phyloP scores from a whole-genome alignment of 2,329 filamentous ascomycete genomes.

The Dothideomycetidae sp. region DNA sequence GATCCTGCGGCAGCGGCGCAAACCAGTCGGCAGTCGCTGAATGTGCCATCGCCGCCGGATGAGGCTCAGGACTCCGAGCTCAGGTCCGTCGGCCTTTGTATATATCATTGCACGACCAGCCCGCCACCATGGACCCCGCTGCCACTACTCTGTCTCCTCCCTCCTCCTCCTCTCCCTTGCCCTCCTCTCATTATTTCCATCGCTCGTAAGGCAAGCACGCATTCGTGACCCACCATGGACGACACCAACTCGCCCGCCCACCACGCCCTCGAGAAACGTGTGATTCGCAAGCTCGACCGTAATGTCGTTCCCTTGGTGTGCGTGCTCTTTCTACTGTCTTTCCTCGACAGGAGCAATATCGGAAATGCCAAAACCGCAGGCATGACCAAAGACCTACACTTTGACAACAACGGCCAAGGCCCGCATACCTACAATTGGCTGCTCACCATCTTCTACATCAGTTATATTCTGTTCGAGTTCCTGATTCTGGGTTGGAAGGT shows the following conservation, averaged over 20 bases:
- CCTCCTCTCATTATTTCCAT: too few species aligned
- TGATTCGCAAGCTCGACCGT: conserved; percentile 54
- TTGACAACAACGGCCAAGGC: conserved; percentile 23
- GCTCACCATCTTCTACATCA: conserved; percentile 48
- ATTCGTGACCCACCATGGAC: conserved; percentile 3
- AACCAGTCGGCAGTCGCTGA: too few species aligned
- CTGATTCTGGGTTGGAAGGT: conserved; percentile 37
- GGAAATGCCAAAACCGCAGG: conserved; percentile 51
- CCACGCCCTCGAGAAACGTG: conserved; percentile 11
- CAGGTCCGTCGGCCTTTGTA: too few species aligned
- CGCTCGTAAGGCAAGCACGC: too few species aligned
- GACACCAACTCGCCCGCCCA: neutral
- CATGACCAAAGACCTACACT: conserved; percentile 37
- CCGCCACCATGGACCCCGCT: too few species aligned
- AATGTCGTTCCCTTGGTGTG: conserved; percentile 69
- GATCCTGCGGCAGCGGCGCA: too few species aligned
- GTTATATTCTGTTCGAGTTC: conserved; percentile 51
- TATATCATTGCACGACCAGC: too few species aligned
- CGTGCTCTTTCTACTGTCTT: conserved; percentile 69
- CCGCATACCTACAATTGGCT: conserved; percentile 47
- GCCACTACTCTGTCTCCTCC: too few species aligned
- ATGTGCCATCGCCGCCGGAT: too few species aligned
- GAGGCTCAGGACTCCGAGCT: too few species aligned
- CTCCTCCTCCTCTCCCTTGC: too few species aligned
- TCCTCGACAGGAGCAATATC: conserved; percentile 57